These are phyloP conservation scores for Xanthoceras sorbifolium DNA, from an alignment of 345 rosid species.

Conservation along the genomic window DNA sequence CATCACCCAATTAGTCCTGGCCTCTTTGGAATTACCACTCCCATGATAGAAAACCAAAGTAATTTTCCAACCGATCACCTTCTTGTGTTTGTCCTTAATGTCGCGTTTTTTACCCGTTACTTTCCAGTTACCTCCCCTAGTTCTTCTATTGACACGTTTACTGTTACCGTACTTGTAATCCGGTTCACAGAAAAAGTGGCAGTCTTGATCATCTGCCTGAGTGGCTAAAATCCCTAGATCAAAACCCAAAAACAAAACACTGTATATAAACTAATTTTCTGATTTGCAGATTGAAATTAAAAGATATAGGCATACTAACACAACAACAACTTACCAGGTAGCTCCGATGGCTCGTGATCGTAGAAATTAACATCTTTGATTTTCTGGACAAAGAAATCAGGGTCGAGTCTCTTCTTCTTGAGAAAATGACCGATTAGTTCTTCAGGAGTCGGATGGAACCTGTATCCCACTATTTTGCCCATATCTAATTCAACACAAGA, in stretches of 20 bases:
- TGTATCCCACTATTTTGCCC: slow-evolving; percentile 16
- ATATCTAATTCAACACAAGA: background rate
- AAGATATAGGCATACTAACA: background rate
- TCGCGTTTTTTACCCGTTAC: slow-evolving; percentile 33
- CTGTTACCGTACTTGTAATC: slow-evolving; percentile 15
- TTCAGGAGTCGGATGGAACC: slow-evolving; percentile 22
- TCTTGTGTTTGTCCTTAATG: slow-evolving; percentile 13
- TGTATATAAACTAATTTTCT: background rate
- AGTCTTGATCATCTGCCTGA: slow-evolving; percentile 24
- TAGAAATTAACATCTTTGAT: slow-evolving; percentile 22
- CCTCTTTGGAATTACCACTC: background rate
- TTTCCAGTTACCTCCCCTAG: slow-evolving; percentile 47
- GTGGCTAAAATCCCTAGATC: background rate
- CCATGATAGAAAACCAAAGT: slow-evolving; percentile 31
- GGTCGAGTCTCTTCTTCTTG: slow-evolving; percentile 15
- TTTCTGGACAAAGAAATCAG: background rate
- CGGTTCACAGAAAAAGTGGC: slow-evolving; percentile 38
- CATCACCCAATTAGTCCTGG: slow-evolving; percentile 17
- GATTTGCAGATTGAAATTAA: background rate
- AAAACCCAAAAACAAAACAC: background rate
- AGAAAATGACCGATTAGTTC: slow-evolving; percentile 20
- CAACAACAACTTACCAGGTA: slow-evolving; percentile 32
- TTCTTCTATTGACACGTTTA: slow-evolving; percentile 26
- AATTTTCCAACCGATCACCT: slow-evolving; percentile 42
- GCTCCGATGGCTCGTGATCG: slow-evolving; percentile 25